A percentile compares a stretch with the other conserved stretches of the same genome.
Evolutionary conservation across 441 rosid genomes (phyloP).

Genomic region (Dalechampia spathulata): DNA sequence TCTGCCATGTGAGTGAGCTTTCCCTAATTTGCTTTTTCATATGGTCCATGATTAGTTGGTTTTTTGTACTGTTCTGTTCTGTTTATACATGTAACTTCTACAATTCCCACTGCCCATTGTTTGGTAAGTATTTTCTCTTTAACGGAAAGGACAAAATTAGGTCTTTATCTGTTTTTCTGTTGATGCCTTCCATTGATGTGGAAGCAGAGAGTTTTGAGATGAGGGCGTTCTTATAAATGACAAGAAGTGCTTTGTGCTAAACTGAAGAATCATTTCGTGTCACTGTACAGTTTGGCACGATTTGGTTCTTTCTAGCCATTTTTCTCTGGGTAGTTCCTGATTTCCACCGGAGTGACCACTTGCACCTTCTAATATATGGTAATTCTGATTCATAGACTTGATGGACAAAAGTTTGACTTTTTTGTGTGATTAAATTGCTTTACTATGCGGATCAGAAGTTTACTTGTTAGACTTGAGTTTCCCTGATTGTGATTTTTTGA

Average conservation of each 20-base stretch:
- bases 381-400: neutral
- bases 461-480: neutral
- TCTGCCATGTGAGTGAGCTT: slow-evolving; percentile 32
- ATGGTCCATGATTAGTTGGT: neutral
- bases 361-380: too few relatives aligned
- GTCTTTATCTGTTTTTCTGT: neutral
- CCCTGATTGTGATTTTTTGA: too few relatives aligned
- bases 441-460: neutral
- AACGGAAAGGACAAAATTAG: neutral
- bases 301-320: neutral
- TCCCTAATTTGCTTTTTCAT: neutral
- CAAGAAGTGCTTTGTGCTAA: neutral
- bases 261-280: neutral
- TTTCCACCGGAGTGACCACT: too few relatives aligned
- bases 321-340: too few relatives aligned
- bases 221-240: too few relatives aligned
- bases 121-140: neutral
- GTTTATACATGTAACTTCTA: neutral
- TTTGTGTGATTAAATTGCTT: neutral
- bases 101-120: neutral
- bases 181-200: neutral
- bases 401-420: neutral
- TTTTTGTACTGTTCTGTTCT: neutral
- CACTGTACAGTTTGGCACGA: neutral
- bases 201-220: neutral